Evolutionary conservation across 768 basidiomycete genomes (phyloP).

Genomic region (Hygrophoropsis aurantiaca): DNA sequence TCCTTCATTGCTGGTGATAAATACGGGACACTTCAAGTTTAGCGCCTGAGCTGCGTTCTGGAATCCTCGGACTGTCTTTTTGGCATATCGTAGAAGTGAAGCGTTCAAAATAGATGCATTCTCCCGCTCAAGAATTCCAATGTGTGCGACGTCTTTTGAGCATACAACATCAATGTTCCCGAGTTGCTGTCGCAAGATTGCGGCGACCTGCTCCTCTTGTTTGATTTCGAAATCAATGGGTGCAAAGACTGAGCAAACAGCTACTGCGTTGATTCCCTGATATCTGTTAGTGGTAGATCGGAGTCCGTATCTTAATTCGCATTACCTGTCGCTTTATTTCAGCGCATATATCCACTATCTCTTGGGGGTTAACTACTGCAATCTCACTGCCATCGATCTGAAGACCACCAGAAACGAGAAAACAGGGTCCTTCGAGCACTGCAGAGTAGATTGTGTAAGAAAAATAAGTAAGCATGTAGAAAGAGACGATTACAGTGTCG

Average conservation of each 20-base stretch:
- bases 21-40: constrained; percentile 47
- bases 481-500: constrained; percentile 21
- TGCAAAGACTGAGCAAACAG: constrained; percentile 48
- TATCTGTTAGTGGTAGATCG: background rate
- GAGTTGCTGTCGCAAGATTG: constrained; percentile 41
- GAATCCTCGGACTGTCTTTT: constrained; percentile 54
- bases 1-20: constrained; percentile 62
- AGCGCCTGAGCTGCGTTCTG: constrained; percentile 48
- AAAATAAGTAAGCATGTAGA: constrained; percentile 22
- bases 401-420: constrained; percentile 37
- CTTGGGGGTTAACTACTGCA: constrained; percentile 37
- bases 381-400: constrained; percentile 53
- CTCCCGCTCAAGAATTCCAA: constrained; percentile 63
- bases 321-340: constrained; percentile 33
- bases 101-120: constrained; percentile 71
- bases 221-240: constrained; percentile 43
- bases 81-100: constrained; percentile 59
- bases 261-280: constrained; percentile 33
- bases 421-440: constrained; percentile 29
- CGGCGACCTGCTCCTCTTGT: constrained; percentile 48
- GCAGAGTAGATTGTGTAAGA: background rate
- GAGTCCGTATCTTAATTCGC: background rate
- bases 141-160: constrained; percentile 55
- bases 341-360: constrained; percentile 45
- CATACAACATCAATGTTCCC: constrained; percentile 47